A percentile compares a stretch with the other conserved stretches of the same genome.
phyloP scores from a whole-genome alignment of 805 yeast species.

The Lipomyces lipofer region DNA sequence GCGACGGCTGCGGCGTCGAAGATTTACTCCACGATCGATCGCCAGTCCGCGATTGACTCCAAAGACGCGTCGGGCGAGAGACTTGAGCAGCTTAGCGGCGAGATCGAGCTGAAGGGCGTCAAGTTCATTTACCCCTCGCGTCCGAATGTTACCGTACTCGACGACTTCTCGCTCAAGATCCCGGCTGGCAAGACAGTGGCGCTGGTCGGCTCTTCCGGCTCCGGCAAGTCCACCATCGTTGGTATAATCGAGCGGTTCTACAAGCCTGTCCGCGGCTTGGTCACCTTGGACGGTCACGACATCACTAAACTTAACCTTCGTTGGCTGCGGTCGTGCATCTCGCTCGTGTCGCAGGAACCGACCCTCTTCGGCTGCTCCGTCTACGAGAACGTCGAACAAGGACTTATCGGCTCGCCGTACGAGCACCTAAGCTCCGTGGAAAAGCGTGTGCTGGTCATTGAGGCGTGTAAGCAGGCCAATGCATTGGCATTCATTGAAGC shows the following conservation, averaged over 20 bases:
- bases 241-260: conserved; percentile 86
- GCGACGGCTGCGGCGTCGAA: conserved; percentile 45
- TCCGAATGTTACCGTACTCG: conserved; percentile 80
- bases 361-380: conserved; percentile 88
- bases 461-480: conserved; percentile 56
- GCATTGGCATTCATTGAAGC: conserved; percentile 50
- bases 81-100: conserved; percentile 49
- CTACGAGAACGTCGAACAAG: conserved; percentile 76
- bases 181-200: conserved; percentile 92
- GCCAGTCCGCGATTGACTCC: conserved; percentile 43
- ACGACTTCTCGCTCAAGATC: conserved; percentile 71
- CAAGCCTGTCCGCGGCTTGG: conserved; percentile 71
- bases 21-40: conserved; percentile 45
- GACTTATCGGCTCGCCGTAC: conserved; percentile 46
- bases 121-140: conserved; percentile 78
- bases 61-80: conserved; percentile 30
- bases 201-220: conserved; percentile 93
- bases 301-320: conserved; percentile 69
- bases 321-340: conserved; percentile 71
- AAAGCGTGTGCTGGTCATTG: conserved; percentile 41
- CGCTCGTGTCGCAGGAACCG: conserved; percentile 96
- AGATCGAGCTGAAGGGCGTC: conserved; percentile 78
- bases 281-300: conserved; percentile 82
- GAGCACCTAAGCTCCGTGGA: conserved; percentile 42
- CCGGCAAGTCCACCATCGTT: conserved; percentile 90